Evolutionary conservation across 1,139 yeast genomes (phyloP).

Genomic region (Kodamaea arcana): DNA sequence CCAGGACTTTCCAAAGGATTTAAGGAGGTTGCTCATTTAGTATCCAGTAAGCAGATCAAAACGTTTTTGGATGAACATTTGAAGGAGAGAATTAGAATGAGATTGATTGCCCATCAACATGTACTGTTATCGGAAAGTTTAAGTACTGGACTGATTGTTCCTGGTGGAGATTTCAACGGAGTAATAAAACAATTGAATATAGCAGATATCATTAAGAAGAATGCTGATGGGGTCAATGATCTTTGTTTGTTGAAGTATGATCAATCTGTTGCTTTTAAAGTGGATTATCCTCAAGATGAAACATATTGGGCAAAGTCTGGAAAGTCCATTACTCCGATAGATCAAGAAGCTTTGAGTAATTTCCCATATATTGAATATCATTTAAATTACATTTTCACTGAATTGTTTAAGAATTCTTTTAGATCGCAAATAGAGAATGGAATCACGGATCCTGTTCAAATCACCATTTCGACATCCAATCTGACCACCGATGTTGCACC

Average conservation of each 20-base stretch:
- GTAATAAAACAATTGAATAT: slow-evolving; percentile 65
- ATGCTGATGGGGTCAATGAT: slow-evolving; percentile 75
- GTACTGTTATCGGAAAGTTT: slow-evolving; percentile 32
- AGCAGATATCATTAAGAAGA: slow-evolving; percentile 53
- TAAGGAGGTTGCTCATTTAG: slow-evolving; percentile 60
- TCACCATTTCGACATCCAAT: slow-evolving; percentile 53
- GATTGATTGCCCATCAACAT: slow-evolving; percentile 83
- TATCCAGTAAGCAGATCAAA: slow-evolving; percentile 50
- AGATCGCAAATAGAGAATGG: slow-evolving; percentile 78
- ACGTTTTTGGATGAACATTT: slow-evolving; percentile 71
- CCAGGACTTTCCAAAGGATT: slow-evolving; percentile 80
- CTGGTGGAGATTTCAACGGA: slow-evolving; percentile 56
- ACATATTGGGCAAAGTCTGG: slow-evolving; percentile 34
- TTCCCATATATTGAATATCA: slow-evolving; percentile 86
- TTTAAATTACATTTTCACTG: slow-evolving; percentile 81
- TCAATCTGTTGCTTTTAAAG: slow-evolving; percentile 55
- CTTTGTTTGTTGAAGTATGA: slow-evolving; percentile 81
- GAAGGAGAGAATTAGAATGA: slow-evolving; percentile 78
- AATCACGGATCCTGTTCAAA: slow-evolving; percentile 58
- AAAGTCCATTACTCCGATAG: slow-evolving; percentile 9
- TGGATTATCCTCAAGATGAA: slow-evolving; percentile 42
- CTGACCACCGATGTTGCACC: slow-evolving; percentile 9
- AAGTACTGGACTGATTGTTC: slow-evolving; percentile 12
- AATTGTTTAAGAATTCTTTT: slow-evolving; percentile 80
- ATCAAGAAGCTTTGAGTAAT: slow-evolving; percentile 18